Conservation (phyloP, 805 yeast genomes). For the Pichia gijzeniarum region DNA sequence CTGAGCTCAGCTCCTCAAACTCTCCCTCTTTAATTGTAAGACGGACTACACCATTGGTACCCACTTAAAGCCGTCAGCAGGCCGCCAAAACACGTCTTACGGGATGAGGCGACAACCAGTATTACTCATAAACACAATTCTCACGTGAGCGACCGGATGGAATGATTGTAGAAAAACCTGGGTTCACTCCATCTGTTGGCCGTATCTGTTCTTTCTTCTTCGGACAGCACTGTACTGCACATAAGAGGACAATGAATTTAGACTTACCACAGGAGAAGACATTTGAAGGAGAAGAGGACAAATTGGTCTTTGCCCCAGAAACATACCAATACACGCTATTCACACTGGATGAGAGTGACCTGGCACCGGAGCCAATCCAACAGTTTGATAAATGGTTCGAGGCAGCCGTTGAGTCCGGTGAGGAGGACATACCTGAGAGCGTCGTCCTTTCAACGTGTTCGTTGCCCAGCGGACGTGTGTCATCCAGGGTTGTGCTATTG, state of each 20-base stretch:
- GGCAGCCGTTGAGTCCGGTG: constrained; percentile 52
- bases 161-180: too few species aligned
- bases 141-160: too few species aligned
- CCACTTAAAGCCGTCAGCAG: too few species aligned
- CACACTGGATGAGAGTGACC: constrained; percentile 47
- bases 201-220: too few species aligned
- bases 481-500: constrained; percentile 76
- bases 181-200: too few species aligned
- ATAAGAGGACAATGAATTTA: constrained; percentile 16
- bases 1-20: too few species aligned
- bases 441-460: constrained; percentile 83
- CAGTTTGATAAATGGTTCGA: constrained; percentile 85
- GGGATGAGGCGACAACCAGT: too few species aligned
- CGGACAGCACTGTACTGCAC: too few species aligned
- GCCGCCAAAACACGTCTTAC: too few species aligned
- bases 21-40: too few species aligned
- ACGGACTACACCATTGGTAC: too few species aligned
- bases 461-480: constrained; percentile 85
- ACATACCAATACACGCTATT: constrained; percentile 81
- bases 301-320: constrained; percentile 61
- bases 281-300: constrained; percentile 14
- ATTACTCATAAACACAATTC: too few species aligned
- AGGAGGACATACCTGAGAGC: constrained; percentile 71
- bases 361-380: constrained; percentile 54
- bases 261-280: constrained; percentile 18